Conservation (phyloP, 164 flowering plant species). For the Akebia trifoliata region DNA sequence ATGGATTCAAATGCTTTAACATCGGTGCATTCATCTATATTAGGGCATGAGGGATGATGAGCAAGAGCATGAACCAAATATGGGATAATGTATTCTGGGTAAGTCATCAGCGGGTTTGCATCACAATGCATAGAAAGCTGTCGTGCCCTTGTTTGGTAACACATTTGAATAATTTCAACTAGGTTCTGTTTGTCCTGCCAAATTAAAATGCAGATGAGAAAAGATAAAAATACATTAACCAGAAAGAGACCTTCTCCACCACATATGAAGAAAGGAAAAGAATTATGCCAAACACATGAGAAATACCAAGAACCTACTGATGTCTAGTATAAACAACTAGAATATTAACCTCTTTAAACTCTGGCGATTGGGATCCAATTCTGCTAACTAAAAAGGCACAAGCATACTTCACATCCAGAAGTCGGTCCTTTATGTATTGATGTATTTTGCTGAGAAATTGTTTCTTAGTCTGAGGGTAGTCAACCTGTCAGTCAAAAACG, state of each 20-base stretch:
- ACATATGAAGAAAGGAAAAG: neutral
- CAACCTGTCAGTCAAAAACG: conserved; percentile 33
- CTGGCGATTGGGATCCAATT: conserved; percentile 29
- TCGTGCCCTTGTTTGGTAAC: conserved; percentile 60
- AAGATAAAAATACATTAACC: neutral
- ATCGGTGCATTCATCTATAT: conserved; percentile 67
- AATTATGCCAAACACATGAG: too few species aligned
- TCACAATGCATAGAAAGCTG: conserved; percentile 57
- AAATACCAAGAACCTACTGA: neutral
- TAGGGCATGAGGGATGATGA: conserved; percentile 74
- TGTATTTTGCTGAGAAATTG: conserved; percentile 71
- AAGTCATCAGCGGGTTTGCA: conserved; percentile 35
- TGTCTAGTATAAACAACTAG: neutral
- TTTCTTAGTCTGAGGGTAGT: conserved; percentile 64
- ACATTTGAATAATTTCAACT: conserved; percentile 73
- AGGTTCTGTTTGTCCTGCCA: conserved; percentile 74
- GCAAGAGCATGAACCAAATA: conserved; percentile 84
- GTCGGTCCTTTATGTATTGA: conserved; percentile 79
- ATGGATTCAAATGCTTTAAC: conserved; percentile 57
- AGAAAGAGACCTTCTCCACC: neutral
- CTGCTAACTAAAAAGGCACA: conserved; percentile 61
- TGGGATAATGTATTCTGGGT: conserved; percentile 76
- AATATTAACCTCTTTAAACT: conserved; percentile 63
- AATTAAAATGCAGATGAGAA: conserved; percentile 12
- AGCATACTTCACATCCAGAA: conserved; percentile 84